Conservation (phyloP, 345 rosid species). For the Salix udensis region DNA sequence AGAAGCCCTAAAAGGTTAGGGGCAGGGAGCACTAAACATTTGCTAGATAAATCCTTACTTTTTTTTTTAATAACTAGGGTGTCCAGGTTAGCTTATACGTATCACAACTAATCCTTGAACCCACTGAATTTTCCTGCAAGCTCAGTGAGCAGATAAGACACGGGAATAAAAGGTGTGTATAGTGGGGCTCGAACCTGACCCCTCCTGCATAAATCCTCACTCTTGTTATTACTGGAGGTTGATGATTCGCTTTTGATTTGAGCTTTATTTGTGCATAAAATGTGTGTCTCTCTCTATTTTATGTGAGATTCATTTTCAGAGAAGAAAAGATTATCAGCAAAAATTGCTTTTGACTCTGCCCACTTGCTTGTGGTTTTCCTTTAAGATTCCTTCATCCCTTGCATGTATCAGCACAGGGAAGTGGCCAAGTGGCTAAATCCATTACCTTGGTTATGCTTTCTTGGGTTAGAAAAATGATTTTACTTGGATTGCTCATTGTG, state of each 20-base stretch:
- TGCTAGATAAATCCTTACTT: too few relatives aligned
- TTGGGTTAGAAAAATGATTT: background rate
- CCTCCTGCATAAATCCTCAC: too few relatives aligned
- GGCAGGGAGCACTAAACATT: background rate
- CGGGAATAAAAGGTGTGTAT: too few relatives aligned
- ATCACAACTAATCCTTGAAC: rapidly evolving
- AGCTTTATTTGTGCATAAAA: background rate
- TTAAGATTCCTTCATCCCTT: background rate
- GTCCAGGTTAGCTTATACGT: rapidly evolving
- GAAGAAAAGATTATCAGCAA: background rate
- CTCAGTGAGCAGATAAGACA: too few relatives aligned
- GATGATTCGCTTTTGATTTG: background rate
- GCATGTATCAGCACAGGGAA: background rate
- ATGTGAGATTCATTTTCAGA: background rate
- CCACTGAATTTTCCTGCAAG: rapidly evolving
- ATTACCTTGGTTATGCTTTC: background rate
- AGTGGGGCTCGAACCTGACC: too few relatives aligned
- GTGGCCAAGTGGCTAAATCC: background rate
- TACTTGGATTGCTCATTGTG: background rate
- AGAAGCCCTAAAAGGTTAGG: too few relatives aligned
- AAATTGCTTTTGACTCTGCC: background rate
- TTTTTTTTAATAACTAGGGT: too few relatives aligned
- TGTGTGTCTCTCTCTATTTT: too few relatives aligned
- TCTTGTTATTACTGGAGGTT: background rate
- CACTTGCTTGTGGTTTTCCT: background rate